These are phyloP conservation scores for Colletotrichum sp. DNA, from an alignment of 2,329 filamentous ascomycete genomes.

Conservation along the genomic window DNA sequence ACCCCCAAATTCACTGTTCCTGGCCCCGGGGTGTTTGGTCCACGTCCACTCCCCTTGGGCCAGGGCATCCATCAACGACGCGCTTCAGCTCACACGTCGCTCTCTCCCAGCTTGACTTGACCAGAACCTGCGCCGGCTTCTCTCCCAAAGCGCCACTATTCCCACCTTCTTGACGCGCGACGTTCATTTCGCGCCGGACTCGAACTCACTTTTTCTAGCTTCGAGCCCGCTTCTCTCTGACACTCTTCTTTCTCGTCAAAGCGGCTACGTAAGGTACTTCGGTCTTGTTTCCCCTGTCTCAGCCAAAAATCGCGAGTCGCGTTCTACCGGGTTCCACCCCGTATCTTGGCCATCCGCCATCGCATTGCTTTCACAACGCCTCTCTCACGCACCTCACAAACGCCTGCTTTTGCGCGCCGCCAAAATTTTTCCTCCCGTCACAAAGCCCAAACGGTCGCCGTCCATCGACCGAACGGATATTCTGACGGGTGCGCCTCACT, in stretches of 20 bases:
- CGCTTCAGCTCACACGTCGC: slow-evolving; percentile 5
- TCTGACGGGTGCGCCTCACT: background rate
- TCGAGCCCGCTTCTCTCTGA: background rate
- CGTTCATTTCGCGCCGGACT: background rate
- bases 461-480: background rate
- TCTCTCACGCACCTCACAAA: background rate
- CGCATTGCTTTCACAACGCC: slow-evolving; percentile 7
- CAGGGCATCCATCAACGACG: slow-evolving; percentile 1
- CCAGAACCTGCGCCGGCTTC: background rate
- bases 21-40: background rate
- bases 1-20: slow-evolving; percentile 5
- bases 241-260: background rate
- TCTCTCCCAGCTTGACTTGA: background rate
- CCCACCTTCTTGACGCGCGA: background rate
- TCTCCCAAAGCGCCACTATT: background rate
- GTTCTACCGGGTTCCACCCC: slow-evolving; percentile 1
- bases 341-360: background rate
- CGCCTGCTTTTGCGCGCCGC: background rate
- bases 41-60: background rate
- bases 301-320: slow-evolving; percentile 14
- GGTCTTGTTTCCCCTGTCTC: background rate
- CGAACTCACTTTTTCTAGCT: background rate
- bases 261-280: background rate
- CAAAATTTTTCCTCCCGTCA: background rate
- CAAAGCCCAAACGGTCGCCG: background rate